phyloP scores from a whole-genome alignment of 768 basidiomycete genomes.

The Lactarius hengduanensis region DNA sequence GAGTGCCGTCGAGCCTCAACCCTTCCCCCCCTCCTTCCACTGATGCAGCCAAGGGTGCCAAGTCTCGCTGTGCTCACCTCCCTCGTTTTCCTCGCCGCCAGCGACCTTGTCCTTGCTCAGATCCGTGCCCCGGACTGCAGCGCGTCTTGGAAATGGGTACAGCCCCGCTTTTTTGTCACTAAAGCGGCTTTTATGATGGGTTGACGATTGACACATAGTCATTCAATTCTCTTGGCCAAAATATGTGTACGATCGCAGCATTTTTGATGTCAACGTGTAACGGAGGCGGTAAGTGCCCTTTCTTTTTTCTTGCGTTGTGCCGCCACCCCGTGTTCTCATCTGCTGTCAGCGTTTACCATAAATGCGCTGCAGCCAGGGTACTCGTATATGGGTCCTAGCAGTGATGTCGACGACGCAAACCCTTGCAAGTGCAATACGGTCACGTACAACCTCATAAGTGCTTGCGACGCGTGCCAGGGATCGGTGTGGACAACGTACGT shows the following conservation, averaged over 20 bases:
- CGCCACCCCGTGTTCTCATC: background rate
- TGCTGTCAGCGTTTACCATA: conserved; percentile 12
- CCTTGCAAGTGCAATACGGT: conserved; percentile 22
- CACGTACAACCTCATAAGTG: conserved; percentile 19
- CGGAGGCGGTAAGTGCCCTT: conserved; percentile 8
- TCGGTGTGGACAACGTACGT: background rate
- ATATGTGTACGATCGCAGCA: conserved; percentile 13
- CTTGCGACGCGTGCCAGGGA: conserved; percentile 20
- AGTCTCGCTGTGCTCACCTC: background rate
- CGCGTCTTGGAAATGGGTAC: conserved; percentile 10
- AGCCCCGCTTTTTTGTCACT: background rate
- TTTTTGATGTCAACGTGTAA: conserved; percentile 18
- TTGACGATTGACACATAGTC: background rate
- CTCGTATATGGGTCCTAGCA: conserved; percentile 6
- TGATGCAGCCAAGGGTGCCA: background rate
- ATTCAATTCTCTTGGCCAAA: conserved; percentile 16
- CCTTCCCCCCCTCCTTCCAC: background rate
- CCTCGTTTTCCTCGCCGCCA: background rate
- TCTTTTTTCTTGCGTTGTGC: background rate
- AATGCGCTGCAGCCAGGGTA: background rate
- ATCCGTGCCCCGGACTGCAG: conserved; percentile 13
- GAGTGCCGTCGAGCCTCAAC: background rate
- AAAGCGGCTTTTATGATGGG: background rate
- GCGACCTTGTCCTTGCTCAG: background rate
- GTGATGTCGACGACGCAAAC: background rate